Conservation (phyloP, 148 eudicot genomes). For the Mesembryanthemum crystallinum region DNA sequence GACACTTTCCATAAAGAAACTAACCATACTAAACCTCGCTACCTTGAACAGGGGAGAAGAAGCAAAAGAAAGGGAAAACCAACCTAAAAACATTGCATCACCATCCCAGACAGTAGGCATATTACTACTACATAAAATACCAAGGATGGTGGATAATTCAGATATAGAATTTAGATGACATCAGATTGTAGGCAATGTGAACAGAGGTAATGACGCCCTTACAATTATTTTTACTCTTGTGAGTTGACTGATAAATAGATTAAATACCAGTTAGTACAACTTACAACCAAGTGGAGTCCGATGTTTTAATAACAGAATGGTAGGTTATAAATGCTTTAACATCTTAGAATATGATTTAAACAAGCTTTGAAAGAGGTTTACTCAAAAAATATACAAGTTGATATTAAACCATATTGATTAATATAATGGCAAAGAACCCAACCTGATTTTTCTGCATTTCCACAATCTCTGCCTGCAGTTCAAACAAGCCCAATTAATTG, state of each 20-base stretch:
- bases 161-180: too few species aligned
- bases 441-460: conserved; percentile 95
- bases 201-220: too few species aligned
- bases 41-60: background rate
- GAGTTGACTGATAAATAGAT: background rate
- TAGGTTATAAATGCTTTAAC: background rate
- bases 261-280: too few species aligned
- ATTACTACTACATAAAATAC: too few species aligned
- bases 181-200: too few species aligned
- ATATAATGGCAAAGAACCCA: background rate
- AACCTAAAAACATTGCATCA: background rate
- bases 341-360: background rate
- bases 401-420: background rate
- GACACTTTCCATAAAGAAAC: background rate
- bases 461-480: conserved; percentile 68
- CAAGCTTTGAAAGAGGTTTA: background rate
- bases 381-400: background rate
- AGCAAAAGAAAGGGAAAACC: background rate
- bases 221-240: background rate
- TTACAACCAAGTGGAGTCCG: background rate
- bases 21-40: background rate
- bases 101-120: too few species aligned
- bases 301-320: background rate
- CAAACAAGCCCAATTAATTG: conserved; percentile 15
- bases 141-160: too few species aligned